Percentiles rank a stretch among this genome's conserved stretches.
Conservation (phyloP, 495 filamentous ascomycete species). For the Letharia columbiana region DNA sequence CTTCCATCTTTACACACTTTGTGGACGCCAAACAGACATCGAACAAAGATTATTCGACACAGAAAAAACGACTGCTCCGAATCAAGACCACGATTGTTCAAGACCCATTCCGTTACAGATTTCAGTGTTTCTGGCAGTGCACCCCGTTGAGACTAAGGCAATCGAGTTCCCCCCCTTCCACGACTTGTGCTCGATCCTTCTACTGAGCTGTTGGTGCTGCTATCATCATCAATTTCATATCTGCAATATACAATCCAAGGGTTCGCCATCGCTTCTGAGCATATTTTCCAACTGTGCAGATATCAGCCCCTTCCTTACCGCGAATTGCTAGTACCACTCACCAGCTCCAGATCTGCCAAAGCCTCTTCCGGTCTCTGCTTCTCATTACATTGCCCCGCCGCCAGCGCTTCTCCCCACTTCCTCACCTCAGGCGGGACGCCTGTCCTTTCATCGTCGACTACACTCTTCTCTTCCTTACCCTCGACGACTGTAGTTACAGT, state of each 20-base stretch:
- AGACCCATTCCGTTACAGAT: too few species aligned
- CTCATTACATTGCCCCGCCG: constrained; percentile 13
- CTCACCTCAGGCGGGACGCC: constrained; percentile 26
- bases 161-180: too few species aligned
- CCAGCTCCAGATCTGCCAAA: constrained; percentile 18
- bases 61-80: too few species aligned
- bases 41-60: too few species aligned
- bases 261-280: constrained; percentile 16
- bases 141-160: too few species aligned
- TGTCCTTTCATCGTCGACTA: constrained; percentile 7
- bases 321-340: constrained; percentile 46
- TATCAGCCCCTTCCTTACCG: constrained; percentile 7
- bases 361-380: constrained; percentile 16
- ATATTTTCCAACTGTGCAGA: constrained; percentile 12
- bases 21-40: too few species aligned
- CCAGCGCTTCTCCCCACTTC: constrained; percentile 14
- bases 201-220: neutral
- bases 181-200: too few species aligned
- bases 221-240: neutral
- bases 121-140: too few species aligned
- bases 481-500: constrained; percentile 10
- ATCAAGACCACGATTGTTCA: too few species aligned
- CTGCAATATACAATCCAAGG: constrained; percentile 10
- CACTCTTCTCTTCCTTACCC: constrained; percentile 14
- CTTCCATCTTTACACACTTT: too few species aligned